Evolutionary conservation across 306 rosid species (phyloP).

Genomic region (Spatholobus suberectus): DNA sequence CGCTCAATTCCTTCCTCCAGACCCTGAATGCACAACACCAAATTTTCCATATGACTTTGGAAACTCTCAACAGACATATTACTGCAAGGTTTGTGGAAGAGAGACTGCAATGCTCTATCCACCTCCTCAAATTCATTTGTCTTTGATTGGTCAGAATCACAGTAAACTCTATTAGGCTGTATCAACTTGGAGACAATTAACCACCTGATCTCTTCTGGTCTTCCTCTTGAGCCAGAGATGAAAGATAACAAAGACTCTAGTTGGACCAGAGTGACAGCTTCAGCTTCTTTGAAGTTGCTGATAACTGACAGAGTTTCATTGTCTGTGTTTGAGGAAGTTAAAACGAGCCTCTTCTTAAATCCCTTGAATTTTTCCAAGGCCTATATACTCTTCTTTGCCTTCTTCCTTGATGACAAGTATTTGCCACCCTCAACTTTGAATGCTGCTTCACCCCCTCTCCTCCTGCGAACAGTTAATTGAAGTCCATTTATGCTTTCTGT

Average conservation of each 20-base stretch:
- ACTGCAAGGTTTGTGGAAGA: slow-evolving; percentile 20
- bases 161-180: slow-evolving; percentile 37
- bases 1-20: slow-evolving; percentile 36
- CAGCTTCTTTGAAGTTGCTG: slow-evolving; percentile 40
- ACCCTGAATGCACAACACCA: slow-evolving; percentile 37
- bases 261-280: slow-evolving; percentile 9
- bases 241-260: slow-evolving; percentile 32
- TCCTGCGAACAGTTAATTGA: slow-evolving; percentile 35
- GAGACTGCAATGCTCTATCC: slow-evolving; percentile 26
- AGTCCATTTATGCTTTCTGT: slow-evolving; percentile 38
- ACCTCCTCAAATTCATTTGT: slow-evolving; percentile 37
- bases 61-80: background rate
- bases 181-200: slow-evolving; percentile 33
- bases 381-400: slow-evolving; percentile 40
- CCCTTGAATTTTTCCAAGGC: slow-evolving; percentile 28
- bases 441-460: background rate
- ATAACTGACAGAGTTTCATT: slow-evolving; percentile 20
- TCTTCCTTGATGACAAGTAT: slow-evolving; percentile 47
- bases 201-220: slow-evolving; percentile 29
- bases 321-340: slow-evolving; percentile 13
- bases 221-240: background rate
- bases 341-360: background rate
- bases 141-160: slow-evolving; percentile 26
- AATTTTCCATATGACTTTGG: slow-evolving; percentile 33
- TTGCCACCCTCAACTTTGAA: slow-evolving; percentile 19